Percentiles rank a stretch among this genome's conserved stretches.
These are phyloP conservation scores for Panicum hallii DNA, from an alignment of 202 grass and related monocot genomes.

Conservation along the genomic window DNA sequence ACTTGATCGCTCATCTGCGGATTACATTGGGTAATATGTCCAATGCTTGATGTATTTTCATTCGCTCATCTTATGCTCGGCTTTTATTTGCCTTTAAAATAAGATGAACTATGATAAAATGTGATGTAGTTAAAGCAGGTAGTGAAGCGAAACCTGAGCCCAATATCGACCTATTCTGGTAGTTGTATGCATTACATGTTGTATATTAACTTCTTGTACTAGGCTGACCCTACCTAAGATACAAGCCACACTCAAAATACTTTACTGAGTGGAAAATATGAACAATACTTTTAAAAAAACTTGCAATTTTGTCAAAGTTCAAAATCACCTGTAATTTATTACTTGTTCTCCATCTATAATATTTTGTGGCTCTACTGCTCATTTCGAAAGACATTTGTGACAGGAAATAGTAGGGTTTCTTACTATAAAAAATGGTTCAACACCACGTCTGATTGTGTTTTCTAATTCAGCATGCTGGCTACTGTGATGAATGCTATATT, in stretches of 20 bases:
- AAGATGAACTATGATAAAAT: not conserved
- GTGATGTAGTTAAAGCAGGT: not conserved
- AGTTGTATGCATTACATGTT: not conserved
- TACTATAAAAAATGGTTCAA: not conserved
- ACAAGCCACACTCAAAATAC: not conserved
- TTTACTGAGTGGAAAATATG: slow-evolving; percentile 12
- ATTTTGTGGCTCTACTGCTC: slow-evolving; percentile 14
- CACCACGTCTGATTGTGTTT: not conserved
- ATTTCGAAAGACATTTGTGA: not conserved
- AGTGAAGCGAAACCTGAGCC: not conserved
- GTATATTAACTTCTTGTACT: slow-evolving; percentile 5
- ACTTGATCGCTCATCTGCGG: slow-evolving; percentile 91
- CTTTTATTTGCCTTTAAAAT: not conserved
- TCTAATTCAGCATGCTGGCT: slow-evolving; percentile 80
- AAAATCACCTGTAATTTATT: not conserved
- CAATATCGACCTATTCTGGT: not conserved
- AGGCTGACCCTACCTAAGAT: not conserved
- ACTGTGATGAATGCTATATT: slow-evolving; percentile 99
- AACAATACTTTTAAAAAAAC: not conserved
- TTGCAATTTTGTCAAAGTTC: slow-evolving; percentile 2
- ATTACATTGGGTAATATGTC: slow-evolving; percentile 88
- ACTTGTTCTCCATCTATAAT: slow-evolving; percentile 10
- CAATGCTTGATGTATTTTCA: not conserved
- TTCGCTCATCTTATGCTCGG: not conserved
- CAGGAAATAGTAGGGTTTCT: not conserved